Conservation (phyloP, 106 monocot species). For the Platanthera zijinensis region DNA sequence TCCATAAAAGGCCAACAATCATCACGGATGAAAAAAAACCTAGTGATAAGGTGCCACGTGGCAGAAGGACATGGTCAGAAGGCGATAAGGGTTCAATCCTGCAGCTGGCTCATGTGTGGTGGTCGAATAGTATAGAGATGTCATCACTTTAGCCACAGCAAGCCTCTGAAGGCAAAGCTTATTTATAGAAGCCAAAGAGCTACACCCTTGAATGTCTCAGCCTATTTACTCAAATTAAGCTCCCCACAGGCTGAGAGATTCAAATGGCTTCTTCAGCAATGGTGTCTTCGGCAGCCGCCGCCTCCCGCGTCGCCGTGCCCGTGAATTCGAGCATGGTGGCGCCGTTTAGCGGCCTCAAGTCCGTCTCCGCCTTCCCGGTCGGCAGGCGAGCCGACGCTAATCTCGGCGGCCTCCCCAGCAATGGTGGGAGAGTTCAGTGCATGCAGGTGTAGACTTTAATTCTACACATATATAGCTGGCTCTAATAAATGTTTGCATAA, state of each 20-base stretch:
- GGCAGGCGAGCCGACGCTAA: slow-evolving; percentile 20
- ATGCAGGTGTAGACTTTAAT: slow-evolving; percentile 35
- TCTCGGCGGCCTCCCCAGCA: slow-evolving; percentile 47
- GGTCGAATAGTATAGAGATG: too few relatives aligned
- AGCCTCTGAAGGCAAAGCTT: neutral
- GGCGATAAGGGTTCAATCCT: slow-evolving; percentile 2
- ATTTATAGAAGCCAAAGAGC: neutral
- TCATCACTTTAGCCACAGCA: neutral
- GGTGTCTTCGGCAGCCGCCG: slow-evolving; percentile 22
- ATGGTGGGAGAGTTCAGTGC: slow-evolving; percentile 50
- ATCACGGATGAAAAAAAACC: neutral
- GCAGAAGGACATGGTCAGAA: neutral
- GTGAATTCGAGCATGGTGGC: slow-evolving; percentile 37
- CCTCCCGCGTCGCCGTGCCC: slow-evolving; percentile 9
- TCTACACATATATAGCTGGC: too few relatives aligned
- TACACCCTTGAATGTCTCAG: neutral
- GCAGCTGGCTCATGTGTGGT: neutral
- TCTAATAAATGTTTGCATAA: too few relatives aligned
- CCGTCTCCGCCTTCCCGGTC: slow-evolving; percentile 33
- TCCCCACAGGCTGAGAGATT: neutral
- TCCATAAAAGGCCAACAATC: too few relatives aligned
- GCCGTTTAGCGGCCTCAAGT: slow-evolving; percentile 54
- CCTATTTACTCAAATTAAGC: neutral
- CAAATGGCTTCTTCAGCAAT: slow-evolving; percentile 26
- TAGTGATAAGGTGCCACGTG: slow-evolving; percentile 5